phyloP scores from a whole-genome alignment of 2,329 filamentous ascomycete species.

The Aspergillus amoenus region DNA sequence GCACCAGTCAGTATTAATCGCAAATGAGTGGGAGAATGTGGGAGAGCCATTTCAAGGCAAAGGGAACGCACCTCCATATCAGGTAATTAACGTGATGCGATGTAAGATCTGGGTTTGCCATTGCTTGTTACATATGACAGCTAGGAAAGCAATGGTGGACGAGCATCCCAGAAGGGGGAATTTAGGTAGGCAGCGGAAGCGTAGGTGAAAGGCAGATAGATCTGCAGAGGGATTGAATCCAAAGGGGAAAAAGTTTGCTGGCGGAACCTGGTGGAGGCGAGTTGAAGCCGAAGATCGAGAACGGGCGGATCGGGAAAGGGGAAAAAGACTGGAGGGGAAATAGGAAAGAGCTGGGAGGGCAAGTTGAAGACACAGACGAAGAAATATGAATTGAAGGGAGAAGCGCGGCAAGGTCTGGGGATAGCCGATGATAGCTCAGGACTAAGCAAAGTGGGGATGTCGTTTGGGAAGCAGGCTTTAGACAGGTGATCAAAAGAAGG shows the following conservation, averaged over 20 bases:
- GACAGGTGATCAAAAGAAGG: conserved; percentile 17
- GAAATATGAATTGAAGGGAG: conserved; percentile 9
- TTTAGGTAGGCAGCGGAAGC: conserved; percentile 9
- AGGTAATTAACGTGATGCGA: conserved; percentile 67
- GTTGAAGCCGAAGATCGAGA: conserved; percentile 1
- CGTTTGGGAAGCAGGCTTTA: background rate
- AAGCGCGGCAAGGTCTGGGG: conserved; percentile 12
- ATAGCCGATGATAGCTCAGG: conserved; percentile 8
- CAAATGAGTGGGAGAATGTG: conserved; percentile 11
- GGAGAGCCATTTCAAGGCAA: conserved; percentile 8
- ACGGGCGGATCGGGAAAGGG: conserved; percentile 7
- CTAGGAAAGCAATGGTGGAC: conserved; percentile 28
- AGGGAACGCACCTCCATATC: conserved; percentile 61
- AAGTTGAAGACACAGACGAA: conserved; percentile 4
- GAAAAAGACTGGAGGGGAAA: conserved; percentile 9
- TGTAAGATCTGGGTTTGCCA: conserved; percentile 44
- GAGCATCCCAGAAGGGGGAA: conserved; percentile 28
- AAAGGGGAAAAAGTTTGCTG: conserved; percentile 1
- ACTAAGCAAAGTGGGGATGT: conserved; percentile 10
- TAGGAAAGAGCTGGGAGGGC: background rate
- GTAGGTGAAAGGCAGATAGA: conserved; percentile 6
- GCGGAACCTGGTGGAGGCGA: background rate
- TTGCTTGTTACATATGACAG: conserved; percentile 46
- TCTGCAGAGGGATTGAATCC: conserved; percentile 1
- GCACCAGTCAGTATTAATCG: conserved; percentile 12